phyloP scores from a whole-genome alignment of 805 yeast species.

The Dipodascopsis tothii region DNA sequence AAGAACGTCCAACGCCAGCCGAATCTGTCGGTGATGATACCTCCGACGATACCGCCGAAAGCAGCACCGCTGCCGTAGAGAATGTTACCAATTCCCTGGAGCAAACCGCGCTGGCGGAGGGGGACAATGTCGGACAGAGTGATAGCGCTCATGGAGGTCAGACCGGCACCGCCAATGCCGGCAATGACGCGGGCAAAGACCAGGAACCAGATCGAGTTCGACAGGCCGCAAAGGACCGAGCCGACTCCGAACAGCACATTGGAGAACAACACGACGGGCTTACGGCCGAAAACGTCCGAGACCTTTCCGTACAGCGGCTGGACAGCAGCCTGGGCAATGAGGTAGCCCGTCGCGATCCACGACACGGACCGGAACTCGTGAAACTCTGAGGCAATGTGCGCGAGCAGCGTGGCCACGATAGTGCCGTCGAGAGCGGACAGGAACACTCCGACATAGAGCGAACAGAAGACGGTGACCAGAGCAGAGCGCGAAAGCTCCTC shows the following conservation, averaged over 20 bases:
- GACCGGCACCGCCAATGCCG: conserved; percentile 90
- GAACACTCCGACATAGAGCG: conserved; percentile 38
- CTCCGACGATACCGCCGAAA: conserved; percentile 56
- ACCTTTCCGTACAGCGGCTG: conserved; percentile 69
- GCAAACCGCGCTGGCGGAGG: conserved; percentile 60
- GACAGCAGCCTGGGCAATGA: conserved; percentile 63
- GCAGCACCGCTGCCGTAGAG: conserved; percentile 72
- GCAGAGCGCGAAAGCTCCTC: conserved; percentile 11
- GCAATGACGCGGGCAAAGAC: conserved; percentile 51
- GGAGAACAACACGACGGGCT: conserved; percentile 38
- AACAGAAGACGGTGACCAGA: conserved; percentile 10
- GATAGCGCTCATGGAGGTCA: conserved; percentile 66
- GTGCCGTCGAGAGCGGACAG: conserved; percentile 47
- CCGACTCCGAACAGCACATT: conserved; percentile 44
- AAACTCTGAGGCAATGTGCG: conserved; percentile 53
- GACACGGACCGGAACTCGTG: conserved; percentile 44
- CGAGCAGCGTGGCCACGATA: conserved; percentile 46
- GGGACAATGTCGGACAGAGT: conserved; percentile 71
- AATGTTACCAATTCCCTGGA: conserved; percentile 76
- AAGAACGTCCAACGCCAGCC: conserved; percentile 57
- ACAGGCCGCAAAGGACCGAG: conserved; percentile 44
- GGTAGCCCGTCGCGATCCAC: conserved; percentile 71
- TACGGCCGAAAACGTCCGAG: conserved; percentile 49
- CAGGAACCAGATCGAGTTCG: conserved; percentile 18
- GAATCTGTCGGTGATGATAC: conserved; percentile 42